Base-by-base conservation (phyloP, 257 asterid genomes). In the Echium plantagineum region DNA sequence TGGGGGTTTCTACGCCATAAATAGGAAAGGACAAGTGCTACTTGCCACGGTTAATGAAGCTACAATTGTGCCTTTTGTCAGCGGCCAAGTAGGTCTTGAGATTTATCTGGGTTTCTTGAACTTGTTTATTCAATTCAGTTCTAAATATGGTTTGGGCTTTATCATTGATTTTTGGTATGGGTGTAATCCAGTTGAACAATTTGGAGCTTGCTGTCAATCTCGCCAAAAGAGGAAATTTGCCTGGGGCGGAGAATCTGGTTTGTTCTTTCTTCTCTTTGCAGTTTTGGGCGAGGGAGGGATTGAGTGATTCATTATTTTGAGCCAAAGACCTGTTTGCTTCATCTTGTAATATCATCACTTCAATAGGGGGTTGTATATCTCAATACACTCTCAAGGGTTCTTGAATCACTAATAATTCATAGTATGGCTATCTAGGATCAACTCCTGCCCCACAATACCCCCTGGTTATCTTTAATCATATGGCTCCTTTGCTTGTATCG, bases 131-230 rank as follows among this genome's bases (percentile, higher is more conserved):
- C 32, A 28, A 28, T 28, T 54, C 24, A 35, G 1, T 35, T 8
- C 17, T 20, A 26, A 15, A 49, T 17, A 24, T 62, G 48, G 53
- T 62, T 58, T 16, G 30, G 7, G 32, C 7, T 28, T 28, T 28
- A 2, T 6, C 32, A 28, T 28, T 28, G 32, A 28, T 28, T 4
- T 28, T 28, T 28, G 3, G 7, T 28, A 28, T 28, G 32, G 32
- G 5, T 28, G 32, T 4, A 55, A 22, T 69, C 18, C 86, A 93
- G 99, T 72, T 93, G 72, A 93, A 89, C 75, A 93, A 93, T 79
- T 86, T 93, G 82, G 99, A 93, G 87, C 99, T 93, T 76, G 99
- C 99, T 57, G 99, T 93, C 63, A 93, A 79, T 76, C 95, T 93
- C 64, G 97, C 99, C 63, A 93, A 86, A 80, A 83, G 99, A 71